phyloP scores from a whole-genome alignment of 2,329 filamentous ascomycete genomes.

The Pezicula rhizophila region DNA sequence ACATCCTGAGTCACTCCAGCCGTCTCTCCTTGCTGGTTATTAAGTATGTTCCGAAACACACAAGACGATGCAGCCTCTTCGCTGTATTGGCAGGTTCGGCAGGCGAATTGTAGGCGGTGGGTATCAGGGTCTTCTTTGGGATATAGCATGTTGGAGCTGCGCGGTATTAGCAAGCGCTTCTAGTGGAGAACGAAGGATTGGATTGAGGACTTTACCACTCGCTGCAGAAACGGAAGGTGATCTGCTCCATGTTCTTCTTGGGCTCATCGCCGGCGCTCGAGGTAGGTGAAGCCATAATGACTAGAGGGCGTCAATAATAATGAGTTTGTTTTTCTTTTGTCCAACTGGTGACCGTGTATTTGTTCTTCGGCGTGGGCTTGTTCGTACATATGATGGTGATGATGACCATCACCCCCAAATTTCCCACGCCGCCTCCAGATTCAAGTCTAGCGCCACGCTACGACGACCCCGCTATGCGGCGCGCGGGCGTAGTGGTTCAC shows the following conservation, averaged over 20 bases:
- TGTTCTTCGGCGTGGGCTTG: no score
- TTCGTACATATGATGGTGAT: no score
- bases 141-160: conserved; percentile 90
- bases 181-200: conserved; percentile 5
- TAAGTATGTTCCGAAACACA: conserved; percentile 92
- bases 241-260: conserved; percentile 61
- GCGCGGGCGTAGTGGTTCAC: no score
- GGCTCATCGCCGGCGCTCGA: conserved; percentile 39
- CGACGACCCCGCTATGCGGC: no score
- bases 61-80: conserved; percentile 83
- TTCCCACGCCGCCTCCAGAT: no score
- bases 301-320: neutral
- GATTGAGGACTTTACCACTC: conserved; percentile 61
- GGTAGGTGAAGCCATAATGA: conserved; percentile 51
- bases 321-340: no score
- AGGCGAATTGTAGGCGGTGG: conserved; percentile 87
- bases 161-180: conserved; percentile 2
- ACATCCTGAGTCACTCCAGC: conserved; percentile 97
- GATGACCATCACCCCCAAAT: no score
- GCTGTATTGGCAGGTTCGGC: conserved; percentile 89
- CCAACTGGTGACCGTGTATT: no score
- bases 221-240: conserved; percentile 95
- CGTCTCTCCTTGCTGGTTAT: conserved; percentile 87
- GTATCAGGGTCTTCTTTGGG: conserved; percentile 86
- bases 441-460: no score